phyloP scores from a whole-genome alignment of 2,329 filamentous ascomycete genomes.

The Diaporthe vaccinii region DNA sequence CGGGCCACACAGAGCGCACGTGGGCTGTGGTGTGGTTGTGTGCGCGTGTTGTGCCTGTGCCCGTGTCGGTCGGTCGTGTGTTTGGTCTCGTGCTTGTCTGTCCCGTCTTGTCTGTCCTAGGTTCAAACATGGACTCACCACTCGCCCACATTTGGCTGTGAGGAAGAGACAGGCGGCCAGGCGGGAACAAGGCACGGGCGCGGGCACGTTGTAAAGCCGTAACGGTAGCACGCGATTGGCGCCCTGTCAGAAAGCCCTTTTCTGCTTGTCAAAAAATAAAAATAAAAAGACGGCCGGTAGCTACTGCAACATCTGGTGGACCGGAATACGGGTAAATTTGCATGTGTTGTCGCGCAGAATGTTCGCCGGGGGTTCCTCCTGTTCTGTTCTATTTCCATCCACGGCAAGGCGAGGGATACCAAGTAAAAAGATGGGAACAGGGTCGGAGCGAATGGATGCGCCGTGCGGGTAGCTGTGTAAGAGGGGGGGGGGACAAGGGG shows the following conservation, averaged over 20 bases:
- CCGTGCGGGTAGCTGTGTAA: neutral
- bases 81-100: neutral
- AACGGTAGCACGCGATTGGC: neutral
- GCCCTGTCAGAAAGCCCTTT: neutral
- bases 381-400: constrained; percentile 30
- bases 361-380: neutral
- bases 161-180: constrained; percentile 4
- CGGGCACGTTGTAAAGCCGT: constrained; percentile 2
- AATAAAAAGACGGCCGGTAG: neutral
- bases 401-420: neutral
- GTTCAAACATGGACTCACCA: neutral
- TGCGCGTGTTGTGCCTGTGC: neutral
- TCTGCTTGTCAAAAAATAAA: neutral
- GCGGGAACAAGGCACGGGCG: neutral
- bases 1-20: neutral
- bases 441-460: neutral
- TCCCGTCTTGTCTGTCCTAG: neutral
- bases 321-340: constrained; percentile 5
- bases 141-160: neutral
- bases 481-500: neutral
- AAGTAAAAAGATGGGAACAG: neutral
- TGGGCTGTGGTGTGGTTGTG: constrained; percentile 22
- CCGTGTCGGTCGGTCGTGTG: neutral
- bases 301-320: constrained; percentile 11
- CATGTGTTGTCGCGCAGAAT: neutral